Base-by-base conservation (phyloP, 768 basidiomycete genomes). In the Boletellus emodensis region DNA sequence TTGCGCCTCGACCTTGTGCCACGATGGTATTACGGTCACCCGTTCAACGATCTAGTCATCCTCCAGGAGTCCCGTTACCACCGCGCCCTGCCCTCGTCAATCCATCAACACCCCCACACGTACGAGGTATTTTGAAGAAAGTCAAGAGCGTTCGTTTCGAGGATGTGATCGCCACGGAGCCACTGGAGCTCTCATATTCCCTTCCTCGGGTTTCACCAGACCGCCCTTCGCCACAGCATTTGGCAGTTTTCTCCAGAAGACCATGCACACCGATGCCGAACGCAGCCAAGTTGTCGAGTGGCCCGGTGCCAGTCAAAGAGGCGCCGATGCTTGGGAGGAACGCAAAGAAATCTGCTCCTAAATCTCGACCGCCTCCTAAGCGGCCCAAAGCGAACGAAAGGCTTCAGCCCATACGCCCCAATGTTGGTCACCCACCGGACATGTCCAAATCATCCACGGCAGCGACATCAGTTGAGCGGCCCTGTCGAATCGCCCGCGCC, bases 111-210 rank as follows among this genome's bases (percentile, higher is more conserved):
- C 57, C 66, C 40, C 56, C 59, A 7, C 63, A 64, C 0, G 64
- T 68, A 17, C 64, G 64, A 47, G 65, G 72, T 20, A 74, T 74
- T 42, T 59, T 74, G 52, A 74, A 74, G 63, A 70, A 67, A 53
- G 61, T 55, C 51, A 73, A 74, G 64, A 67, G 59, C 38, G 72
- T 74, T 35, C 71, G 72, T 32, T 74, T 74, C 52, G 66, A 67
- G 24, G 67, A 67, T 32, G 9, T 18, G 40, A 33, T 44, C 33
- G 30, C 6, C 46, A 42, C 35, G 13, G 58, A 54, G 28, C 24
- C 39, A n/a, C 37, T 48, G 30, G 51, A 34, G 30, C 14, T 41
- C 7, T 33, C 28, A 2, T 9, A 28, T 13, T n/a, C 40, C 37
- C n/a, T 46, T 36, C 15, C 39, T 32, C 53, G 46, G 32, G 26